Percentiles rank a stretch among this genome's conserved stretches.
phyloP scores from a whole-genome alignment of 2,329 filamentous ascomycete genomes.

The Talaromyces albobiverticillius region DNA sequence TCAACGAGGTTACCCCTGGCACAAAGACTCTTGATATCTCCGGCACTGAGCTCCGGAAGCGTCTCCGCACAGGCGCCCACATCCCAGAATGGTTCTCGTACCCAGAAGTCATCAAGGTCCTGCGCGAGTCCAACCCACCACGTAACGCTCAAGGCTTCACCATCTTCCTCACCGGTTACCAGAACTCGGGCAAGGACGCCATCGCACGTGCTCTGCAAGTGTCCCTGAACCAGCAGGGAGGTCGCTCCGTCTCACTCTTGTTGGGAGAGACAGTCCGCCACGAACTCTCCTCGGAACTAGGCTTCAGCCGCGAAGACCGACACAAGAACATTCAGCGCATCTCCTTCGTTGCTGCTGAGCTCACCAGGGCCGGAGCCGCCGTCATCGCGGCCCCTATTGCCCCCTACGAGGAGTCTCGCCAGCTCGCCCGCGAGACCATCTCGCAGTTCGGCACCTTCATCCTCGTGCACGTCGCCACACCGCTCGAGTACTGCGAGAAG shows the following conservation, averaged over 20 bases:
- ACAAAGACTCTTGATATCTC: constrained; percentile 85
- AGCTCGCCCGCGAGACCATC: constrained; percentile 77
- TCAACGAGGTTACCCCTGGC: constrained; percentile 82
- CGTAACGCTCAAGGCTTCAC: constrained; percentile 94
- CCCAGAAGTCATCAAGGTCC: constrained; percentile 94
- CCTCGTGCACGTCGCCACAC: constrained; percentile 90
- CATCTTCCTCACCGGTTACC: constrained; percentile 94
- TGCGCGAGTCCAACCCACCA: constrained; percentile 93
- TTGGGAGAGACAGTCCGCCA: constrained; percentile 92
- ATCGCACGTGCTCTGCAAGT: constrained; percentile 94
- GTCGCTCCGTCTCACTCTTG: constrained; percentile 88
- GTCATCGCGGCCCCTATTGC: constrained; percentile 97
- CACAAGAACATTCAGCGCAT: constrained; percentile 95
- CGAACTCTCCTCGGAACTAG: constrained; percentile 91
- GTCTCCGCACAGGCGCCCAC: constrained; percentile 84
- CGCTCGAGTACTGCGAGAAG: constrained; percentile 89
- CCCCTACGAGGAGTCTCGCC: constrained; percentile 76
- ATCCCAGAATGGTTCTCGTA: constrained; percentile 99
- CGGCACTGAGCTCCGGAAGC: constrained; percentile 84
- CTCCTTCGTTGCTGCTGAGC: constrained; percentile 90
- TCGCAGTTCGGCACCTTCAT: constrained; percentile 85
- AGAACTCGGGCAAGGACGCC: constrained; percentile 95
- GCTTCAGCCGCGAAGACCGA: constrained; percentile 90
- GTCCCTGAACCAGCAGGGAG: constrained; percentile 96
- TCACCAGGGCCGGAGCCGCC: constrained; percentile 87